Percentiles rank a stretch among this genome's conserved stretches.
Evolutionary conservation across 2,329 filamentous ascomycete species (phyloP).

Genomic region (Epichloe sp.): DNA sequence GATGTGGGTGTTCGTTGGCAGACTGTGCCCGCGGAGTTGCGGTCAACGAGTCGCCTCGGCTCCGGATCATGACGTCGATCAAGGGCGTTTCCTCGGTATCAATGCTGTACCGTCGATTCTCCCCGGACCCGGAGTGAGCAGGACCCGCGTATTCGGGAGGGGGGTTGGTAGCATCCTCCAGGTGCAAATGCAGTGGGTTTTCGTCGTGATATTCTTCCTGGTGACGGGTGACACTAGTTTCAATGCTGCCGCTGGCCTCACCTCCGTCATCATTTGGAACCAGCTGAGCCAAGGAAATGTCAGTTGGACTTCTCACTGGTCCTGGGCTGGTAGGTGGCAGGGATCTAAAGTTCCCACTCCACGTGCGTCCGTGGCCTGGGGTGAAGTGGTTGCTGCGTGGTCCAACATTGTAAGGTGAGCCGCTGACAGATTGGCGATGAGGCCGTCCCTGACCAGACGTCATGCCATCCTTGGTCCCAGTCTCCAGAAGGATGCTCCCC

Average conservation of each 20-base stretch:
- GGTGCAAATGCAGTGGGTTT: constrained; percentile 24
- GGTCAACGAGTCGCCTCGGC: constrained; percentile 36
- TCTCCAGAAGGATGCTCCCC: constrained; percentile 87
- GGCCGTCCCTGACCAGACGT: constrained; percentile 29
- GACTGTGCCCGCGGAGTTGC: constrained; percentile 13
- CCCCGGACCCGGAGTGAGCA: constrained; percentile 41
- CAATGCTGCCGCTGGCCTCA: constrained; percentile 31
- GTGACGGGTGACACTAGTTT: constrained; percentile 10
- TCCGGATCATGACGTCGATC: constrained; percentile 37
- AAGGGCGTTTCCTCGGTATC: constrained; percentile 45
- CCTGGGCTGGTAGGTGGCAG: constrained; percentile 73
- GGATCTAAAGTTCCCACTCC: constrained; percentile 67
- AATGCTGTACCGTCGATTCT: constrained; percentile 42
- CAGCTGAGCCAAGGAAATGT: constrained; percentile 85
- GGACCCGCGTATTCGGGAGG: constrained; percentile 63
- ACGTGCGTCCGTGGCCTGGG: constrained; percentile 57
- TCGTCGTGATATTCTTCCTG: constrained; percentile 19
- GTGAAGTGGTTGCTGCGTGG: constrained; percentile 36
- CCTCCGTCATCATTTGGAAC: constrained; percentile 60
- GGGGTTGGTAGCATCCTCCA: constrained; percentile 45
- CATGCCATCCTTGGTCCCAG: constrained; percentile 54
- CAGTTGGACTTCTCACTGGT: constrained; percentile 79
- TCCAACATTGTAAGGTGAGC: constrained; percentile 22
- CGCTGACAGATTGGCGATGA: constrained; percentile 33
- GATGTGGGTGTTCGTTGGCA: constrained; percentile 1